Evolutionary conservation across 345 rosid species (phyloP).

Genomic region (Streptanthus diversifolius): DNA sequence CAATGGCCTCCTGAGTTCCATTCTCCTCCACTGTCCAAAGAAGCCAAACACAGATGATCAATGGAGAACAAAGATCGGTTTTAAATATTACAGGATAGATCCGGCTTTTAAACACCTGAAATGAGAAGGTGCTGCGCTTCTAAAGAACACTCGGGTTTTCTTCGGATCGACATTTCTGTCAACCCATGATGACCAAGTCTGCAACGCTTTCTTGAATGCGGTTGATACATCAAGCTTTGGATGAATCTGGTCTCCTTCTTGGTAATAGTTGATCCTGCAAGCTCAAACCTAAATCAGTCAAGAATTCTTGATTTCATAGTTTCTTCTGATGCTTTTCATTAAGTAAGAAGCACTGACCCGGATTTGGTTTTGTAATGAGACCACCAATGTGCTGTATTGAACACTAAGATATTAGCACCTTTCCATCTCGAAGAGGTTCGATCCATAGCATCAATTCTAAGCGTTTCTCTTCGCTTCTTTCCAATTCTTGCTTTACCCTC

Average conservation of each 20-base stretch:
- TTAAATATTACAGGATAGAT: background rate
- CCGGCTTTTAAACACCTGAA: slow-evolving; percentile 56
- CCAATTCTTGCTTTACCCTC: slow-evolving; percentile 82
- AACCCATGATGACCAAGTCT: slow-evolving; percentile 90
- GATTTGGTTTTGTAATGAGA: slow-evolving; percentile 89
- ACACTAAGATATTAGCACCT: slow-evolving; percentile 82
- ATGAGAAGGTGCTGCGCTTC: slow-evolving; percentile 80
- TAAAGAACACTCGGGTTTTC: slow-evolving; percentile 76
- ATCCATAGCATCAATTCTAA: slow-evolving; percentile 83
- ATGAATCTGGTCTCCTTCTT: slow-evolving; percentile 68
- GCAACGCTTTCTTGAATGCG: slow-evolving; percentile 75
- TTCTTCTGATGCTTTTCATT: background rate
- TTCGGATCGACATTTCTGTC: slow-evolving; percentile 59
- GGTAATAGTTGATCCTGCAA: slow-evolving; percentile 83
- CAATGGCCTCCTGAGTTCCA: slow-evolving; percentile 95
- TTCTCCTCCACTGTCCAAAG: slow-evolving; percentile 61
- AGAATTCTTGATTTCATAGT: background rate
- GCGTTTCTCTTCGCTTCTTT: slow-evolving; percentile 60
- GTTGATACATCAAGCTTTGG: slow-evolving; percentile 65
- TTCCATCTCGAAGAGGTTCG: slow-evolving; percentile 88
- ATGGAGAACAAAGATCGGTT: background rate
- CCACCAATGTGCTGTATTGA: slow-evolving; percentile 99
- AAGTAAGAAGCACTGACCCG: slow-evolving; percentile 51
- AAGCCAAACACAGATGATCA: background rate
- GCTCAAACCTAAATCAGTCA: background rate